Percentiles rank a stretch among this genome's conserved stretches.
Conservation (phyloP, 345 rosid species). For the Eucalyptus cloeziana region DNA sequence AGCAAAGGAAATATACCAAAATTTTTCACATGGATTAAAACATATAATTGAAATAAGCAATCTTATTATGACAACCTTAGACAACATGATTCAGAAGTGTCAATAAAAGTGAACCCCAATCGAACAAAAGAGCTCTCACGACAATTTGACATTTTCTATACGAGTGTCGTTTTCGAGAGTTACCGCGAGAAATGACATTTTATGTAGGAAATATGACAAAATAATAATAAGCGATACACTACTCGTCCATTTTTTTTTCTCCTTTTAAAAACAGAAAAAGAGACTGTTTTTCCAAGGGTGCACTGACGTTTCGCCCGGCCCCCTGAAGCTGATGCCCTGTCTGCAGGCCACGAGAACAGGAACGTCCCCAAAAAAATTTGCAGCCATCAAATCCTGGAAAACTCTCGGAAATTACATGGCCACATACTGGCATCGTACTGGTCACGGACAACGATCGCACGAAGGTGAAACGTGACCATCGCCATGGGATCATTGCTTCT, state of each 20-base stretch:
- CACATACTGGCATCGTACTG: background rate
- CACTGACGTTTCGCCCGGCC: background rate
- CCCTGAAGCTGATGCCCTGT: background rate
- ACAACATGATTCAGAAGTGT: background rate
- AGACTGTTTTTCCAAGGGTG: background rate
- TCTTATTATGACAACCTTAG: no score
- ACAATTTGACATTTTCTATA: background rate
- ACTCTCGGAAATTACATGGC: background rate
- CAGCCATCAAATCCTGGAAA: background rate
- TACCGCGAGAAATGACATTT: background rate
- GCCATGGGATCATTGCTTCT: background rate
- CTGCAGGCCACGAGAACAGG: background rate
- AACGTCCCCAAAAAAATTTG: background rate
- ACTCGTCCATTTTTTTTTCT: background rate
- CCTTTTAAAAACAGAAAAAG: background rate
- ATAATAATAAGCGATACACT: background rate
- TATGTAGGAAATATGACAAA: background rate
- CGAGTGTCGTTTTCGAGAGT: background rate
- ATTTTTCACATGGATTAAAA: background rate
- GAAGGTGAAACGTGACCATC: background rate
- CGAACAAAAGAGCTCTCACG: background rate
- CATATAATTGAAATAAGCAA: background rate
- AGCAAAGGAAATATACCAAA: background rate
- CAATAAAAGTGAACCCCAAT: accelerated
- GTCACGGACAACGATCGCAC: background rate